Evolutionary conservation across 1,284 basidiomycete genomes (phyloP).

Genomic region (Naganishia cerealis): DNA sequence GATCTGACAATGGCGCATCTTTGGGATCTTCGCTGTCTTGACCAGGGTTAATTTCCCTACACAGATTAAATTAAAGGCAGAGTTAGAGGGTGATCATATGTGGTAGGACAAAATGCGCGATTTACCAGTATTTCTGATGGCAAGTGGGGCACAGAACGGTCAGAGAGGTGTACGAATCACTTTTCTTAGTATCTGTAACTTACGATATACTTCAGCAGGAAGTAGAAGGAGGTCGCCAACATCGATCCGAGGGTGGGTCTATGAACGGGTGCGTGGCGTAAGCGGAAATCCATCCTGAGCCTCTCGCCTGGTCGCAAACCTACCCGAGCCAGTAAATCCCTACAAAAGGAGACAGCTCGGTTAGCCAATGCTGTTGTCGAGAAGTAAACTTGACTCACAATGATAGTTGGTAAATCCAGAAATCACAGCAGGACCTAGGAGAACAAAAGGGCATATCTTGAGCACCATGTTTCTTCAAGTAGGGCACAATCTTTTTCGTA

Average conservation of each 20-base stretch:
- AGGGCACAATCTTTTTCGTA: neutral
- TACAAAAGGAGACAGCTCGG: neutral
- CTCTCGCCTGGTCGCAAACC: constrained; percentile 13
- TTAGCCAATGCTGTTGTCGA: neutral
- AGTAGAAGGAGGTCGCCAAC: constrained; percentile 63
- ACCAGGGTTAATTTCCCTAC: constrained; percentile 58
- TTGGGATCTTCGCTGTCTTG: constrained; percentile 51
- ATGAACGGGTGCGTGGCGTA: constrained; percentile 55
- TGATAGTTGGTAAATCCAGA: constrained; percentile 62
- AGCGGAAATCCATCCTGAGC: constrained; percentile 35
- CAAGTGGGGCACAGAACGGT: neutral
- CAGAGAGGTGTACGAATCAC: neutral
- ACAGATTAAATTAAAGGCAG: neutral
- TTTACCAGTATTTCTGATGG: constrained; percentile 54
- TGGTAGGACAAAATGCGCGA: neutral
- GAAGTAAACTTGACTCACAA: constrained; percentile 58
- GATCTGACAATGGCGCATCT: constrained; percentile 27
- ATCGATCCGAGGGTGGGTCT: constrained; percentile 65
- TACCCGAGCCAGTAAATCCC: constrained; percentile 22
- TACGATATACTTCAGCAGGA: constrained; percentile 61
- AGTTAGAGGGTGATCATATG: neutral
- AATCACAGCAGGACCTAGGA: constrained; percentile 62
- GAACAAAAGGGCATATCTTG: neutral
- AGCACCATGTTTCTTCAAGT: neutral
- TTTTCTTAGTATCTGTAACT: constrained; percentile 37